Percentiles rank a stretch among this genome's conserved stretches.
Evolutionary conservation across 2,329 filamentous ascomycete genomes (phyloP).

Genomic region (Fusarium subtropicale): DNA sequence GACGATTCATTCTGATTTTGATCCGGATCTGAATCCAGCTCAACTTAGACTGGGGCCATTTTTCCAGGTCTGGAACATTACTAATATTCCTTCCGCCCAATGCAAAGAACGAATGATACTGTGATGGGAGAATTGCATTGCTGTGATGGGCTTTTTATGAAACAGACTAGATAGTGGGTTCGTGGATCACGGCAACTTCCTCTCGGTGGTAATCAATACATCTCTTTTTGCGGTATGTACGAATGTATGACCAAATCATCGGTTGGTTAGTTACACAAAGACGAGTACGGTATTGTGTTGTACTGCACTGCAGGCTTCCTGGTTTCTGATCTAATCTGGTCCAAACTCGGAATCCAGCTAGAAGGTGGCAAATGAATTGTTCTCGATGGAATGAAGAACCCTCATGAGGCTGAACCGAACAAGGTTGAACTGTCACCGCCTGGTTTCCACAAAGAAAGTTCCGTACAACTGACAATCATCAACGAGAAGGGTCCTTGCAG

Average conservation of each 20-base stretch:
- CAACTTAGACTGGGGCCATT: conserved; percentile 11
- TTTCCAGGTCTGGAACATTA: conserved; percentile 36
- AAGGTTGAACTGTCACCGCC: conserved; percentile 20
- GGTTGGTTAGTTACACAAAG: conserved; percentile 3
- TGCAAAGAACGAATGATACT: conserved; percentile 20
- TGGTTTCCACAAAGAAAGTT: conserved; percentile 33
- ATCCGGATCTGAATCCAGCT: conserved; percentile 1
- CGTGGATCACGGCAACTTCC: conserved; percentile 20
- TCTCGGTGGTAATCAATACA: conserved; percentile 13
- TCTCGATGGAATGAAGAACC: conserved; percentile 37
- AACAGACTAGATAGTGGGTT: conserved; percentile 31
- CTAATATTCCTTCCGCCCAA: conserved; percentile 36
- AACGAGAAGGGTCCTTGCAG: conserved; percentile 20
- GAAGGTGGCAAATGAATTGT: conserved; percentile 33
- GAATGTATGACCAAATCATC: conserved; percentile 3
- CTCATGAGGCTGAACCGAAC: conserved; percentile 39
- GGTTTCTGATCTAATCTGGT: background rate
- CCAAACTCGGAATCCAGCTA: background rate
- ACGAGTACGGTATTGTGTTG: background rate
- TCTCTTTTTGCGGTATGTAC: background rate
- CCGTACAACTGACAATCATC: conserved; percentile 23
- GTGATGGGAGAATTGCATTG: conserved; percentile 22
- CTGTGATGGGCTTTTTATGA: conserved; percentile 37
- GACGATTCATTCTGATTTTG: conserved; percentile 15
- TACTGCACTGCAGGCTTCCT: background rate